Evolutionary conservation across 1,139 yeast genomes (phyloP), one percentile per base, ranked within the genome.

Genomic region (Debaryomyces coudertii): DNA sequence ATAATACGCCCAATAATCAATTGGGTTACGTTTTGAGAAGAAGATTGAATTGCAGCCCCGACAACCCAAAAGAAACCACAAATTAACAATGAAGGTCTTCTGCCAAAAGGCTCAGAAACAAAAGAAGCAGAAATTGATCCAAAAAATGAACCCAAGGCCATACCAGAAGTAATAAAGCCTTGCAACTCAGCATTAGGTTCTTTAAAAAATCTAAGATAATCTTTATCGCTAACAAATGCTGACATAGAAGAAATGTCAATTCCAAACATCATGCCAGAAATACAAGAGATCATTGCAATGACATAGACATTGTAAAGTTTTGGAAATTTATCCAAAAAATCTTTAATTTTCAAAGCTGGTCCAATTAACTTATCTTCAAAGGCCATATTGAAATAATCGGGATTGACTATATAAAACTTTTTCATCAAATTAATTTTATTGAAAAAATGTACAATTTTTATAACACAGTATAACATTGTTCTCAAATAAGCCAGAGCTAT

Each of bases 191-290:
- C 5, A 3, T 15, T 14, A 6, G 30, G 30, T 4, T 7, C 6
- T 2, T 12, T 11, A 6, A n/a, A 28, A 7, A 4, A 28, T 2
- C 23, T 6, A 5, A 7, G 23, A 57, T 83, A 83, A 3, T 65
- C 62, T 0, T 54, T 56, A 8, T 69, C 65, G n/a, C 79, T 73
- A 16, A 80, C 61, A 52, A 83, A 81, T 0, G 80, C 77, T 1
- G 86, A 76, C 66, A 83, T 69, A 2, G 85, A 80, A 0, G 86
- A 79, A 20, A 82, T 77, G 59, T 84, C 90, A 51, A 82, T 72
- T 7, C 89, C 89, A 59, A 81, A 73, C 58, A 82, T 67, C 52
- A 77, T 62, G 15, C 84, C 85, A 4, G 80, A 75, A 3, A 79
- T 52, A 49, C 79, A 69, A 29, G 83, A 64, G 28, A 79, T 69